Base-by-base conservation (phyloP, 768 basidiomycete genomes). In the Phaeotremella fagi region DNA sequence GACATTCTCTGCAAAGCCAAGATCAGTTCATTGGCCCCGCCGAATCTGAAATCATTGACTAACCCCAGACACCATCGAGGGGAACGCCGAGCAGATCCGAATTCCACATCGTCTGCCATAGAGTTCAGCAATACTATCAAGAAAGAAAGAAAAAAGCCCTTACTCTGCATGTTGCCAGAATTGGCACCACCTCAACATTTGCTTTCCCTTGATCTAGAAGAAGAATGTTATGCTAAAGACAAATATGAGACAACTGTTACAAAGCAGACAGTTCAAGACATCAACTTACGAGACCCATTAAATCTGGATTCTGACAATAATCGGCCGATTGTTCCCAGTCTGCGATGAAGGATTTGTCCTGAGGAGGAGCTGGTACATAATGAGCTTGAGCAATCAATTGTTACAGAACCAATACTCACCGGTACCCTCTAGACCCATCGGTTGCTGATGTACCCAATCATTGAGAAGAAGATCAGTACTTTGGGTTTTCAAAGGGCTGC, bases 401-500 rank as follows among this genome's bases (percentile, higher is more conserved):
- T n/a, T 7, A 14, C 25, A 3, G 9, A 28, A 28, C 27, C 16
- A 29, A 45, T 35, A n/a, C 12, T 4, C 23, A 36, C 49, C 12
- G 7, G 47, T 22, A 50, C 54, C 42, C 37, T 56, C 26, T 4
- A 35, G 23, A 18, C 35, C 43, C 14, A 43, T 37, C 0, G 36
- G 44, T 18, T 33, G 36, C 26, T 46, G 33, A 3, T 25, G 53
- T 5, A 29, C 47, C 3, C 63, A 24, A 27, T 67, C 65, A 42
- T 68, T 68, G 35, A 68, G 41, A 0, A 68, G 56, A 22, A 64
- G 26, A 43, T 68, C 66, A n/a, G 66, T 64, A 24, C 54, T 60
- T 23, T 49, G 54, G 11, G 57, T 61, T 28, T 61, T 61, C 16
- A 68, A 45, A 15, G 66, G 62, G 25, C 58, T 45, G 15, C 57